Conservation (phyloP, 352 stramenopile species). For the Phytophthora uliginosa region DNA sequence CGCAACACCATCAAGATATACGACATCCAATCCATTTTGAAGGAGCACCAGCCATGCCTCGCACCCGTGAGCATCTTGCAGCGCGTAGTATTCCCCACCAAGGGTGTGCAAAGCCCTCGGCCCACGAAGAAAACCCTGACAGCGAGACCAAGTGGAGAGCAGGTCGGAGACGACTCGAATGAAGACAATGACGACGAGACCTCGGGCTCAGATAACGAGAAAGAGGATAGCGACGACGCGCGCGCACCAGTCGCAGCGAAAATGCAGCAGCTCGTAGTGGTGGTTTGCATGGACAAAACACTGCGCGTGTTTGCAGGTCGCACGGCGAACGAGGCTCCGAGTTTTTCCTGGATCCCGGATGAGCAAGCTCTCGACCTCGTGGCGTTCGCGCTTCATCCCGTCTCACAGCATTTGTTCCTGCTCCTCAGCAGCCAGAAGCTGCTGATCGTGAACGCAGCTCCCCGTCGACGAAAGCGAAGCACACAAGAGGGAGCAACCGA, state of each 20-base stretch:
- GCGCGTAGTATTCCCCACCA: slow-evolving; percentile 48
- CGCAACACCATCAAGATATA: slow-evolving; percentile 68
- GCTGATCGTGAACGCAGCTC: slow-evolving; percentile 54
- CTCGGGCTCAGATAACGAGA: slow-evolving; percentile 28
- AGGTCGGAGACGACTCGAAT: slow-evolving; percentile 3
- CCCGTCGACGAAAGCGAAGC: slow-evolving; percentile 11
- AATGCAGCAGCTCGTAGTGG: slow-evolving; percentile 58
- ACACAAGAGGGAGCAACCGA: not conserved
- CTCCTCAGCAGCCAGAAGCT: slow-evolving; percentile 69
- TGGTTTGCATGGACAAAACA: slow-evolving; percentile 74
- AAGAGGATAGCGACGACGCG: slow-evolving; percentile 14
- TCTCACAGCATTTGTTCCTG: slow-evolving; percentile 61
- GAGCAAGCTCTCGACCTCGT: slow-evolving; percentile 68
- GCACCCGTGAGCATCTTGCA: slow-evolving; percentile 68
- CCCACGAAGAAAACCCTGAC: not conserved
- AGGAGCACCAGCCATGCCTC: slow-evolving; percentile 70
- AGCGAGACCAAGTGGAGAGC: slow-evolving; percentile 1
- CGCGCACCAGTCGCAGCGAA: not conserved
- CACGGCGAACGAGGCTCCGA: slow-evolving; percentile 58
- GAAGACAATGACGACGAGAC: slow-evolving; percentile 3
- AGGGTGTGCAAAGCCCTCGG: not conserved
- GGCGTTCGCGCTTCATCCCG: slow-evolving; percentile 66
- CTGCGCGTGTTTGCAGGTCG: slow-evolving; percentile 68
- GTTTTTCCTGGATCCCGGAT: slow-evolving; percentile 80
- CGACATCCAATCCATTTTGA: slow-evolving; percentile 73